Base-by-base conservation (phyloP, 768 basidiomycete species). In the Lactarius deliciosus region DNA sequence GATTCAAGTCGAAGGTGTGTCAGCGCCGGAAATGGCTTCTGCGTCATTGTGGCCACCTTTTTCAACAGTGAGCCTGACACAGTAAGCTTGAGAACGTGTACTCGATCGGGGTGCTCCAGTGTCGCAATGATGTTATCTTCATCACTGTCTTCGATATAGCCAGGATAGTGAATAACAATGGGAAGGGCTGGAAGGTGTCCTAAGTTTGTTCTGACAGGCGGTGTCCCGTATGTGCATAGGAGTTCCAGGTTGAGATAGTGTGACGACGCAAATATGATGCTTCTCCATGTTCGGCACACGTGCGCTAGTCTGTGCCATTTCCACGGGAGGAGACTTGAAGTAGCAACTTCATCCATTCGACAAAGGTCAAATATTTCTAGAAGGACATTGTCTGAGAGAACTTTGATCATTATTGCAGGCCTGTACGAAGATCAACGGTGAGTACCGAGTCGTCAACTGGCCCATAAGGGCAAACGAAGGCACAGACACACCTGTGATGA, bases 261-360 rank as follows among this genome's bases (percentile, higher is more conserved):
- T 15, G 22, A 15, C 13, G 50, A 53, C 5, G 13, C 25, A 22
- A 53, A 53, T 25, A 53, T 25, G 22, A 25, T 28, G 13, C 15
- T 6, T 28, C 50, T 53, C 50, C 50, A 53, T 53, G 22, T 53
- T 53, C 25, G 22, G 50, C 50, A 53, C 2, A 53, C 50, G 6
- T 53, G 50, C n/a, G 50, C 50, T 7, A 53, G 50, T 28, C 50
- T 25, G 50, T 53, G n/a, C 50, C 50, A 53, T 53, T 53, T 53
- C 50, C 50, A 53, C 2, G 50, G 50, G 25, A 53, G 50, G 11
- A 25, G 50, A 53, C 22, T 53, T 25, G 50, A 53, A 13, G 50
- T 25, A 16, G 50, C 13, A 28, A 53, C 13, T 15, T 53, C 50
- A 28, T 53, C 50, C 5, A 15, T 28, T 28, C 25, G 50, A 53